Conservation (phyloP, 2,329 filamentous ascomycete genomes). For the Claviceps sp. region DNA sequence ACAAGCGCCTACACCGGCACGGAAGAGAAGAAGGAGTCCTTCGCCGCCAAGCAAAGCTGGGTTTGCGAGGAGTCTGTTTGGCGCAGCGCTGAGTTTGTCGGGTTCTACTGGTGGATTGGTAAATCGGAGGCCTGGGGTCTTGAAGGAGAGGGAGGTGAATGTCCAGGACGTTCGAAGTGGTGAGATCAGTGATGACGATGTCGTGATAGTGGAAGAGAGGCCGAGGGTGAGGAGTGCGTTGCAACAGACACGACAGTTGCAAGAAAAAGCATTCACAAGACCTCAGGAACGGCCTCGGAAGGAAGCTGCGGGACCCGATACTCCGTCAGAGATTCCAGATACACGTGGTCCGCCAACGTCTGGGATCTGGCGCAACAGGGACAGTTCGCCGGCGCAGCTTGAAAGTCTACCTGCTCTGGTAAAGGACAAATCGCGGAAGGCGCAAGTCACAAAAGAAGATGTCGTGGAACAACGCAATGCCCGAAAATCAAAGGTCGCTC, state of each 20-base stretch:
- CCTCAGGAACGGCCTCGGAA: background rate
- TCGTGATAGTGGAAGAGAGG: conserved; percentile 5
- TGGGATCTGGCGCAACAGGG: background rate
- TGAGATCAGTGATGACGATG: conserved; percentile 5
- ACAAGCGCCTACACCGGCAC: conserved; percentile 12
- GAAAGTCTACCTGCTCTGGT: background rate
- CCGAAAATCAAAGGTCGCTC: background rate
- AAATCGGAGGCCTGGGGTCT: conserved; percentile 7
- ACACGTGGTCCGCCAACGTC: background rate
- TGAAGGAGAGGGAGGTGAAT: conserved; percentile 11
- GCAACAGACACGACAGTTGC: background rate
- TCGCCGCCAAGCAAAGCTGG: conserved; percentile 21
- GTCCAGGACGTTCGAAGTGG: conserved; percentile 1
- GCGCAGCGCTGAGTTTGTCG: conserved; percentile 19
- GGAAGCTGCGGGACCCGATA: background rate
- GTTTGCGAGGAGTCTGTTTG: conserved; percentile 22
- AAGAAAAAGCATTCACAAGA: background rate
- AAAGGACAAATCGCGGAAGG: background rate
- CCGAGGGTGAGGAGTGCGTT: background rate
- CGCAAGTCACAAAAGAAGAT: background rate
- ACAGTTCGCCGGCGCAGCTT: no score
- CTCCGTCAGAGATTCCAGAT: no score
- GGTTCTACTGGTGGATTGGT: conserved; percentile 9
- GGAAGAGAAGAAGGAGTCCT: conserved; percentile 14
- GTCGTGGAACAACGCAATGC: background rate